A percentile compares a stretch with the other conserved stretches of the same genome.
These are phyloP conservation scores for Talaromyces sp. DNA, from an alignment of 2,329 filamentous ascomycete genomes.

Conservation along the genomic window DNA sequence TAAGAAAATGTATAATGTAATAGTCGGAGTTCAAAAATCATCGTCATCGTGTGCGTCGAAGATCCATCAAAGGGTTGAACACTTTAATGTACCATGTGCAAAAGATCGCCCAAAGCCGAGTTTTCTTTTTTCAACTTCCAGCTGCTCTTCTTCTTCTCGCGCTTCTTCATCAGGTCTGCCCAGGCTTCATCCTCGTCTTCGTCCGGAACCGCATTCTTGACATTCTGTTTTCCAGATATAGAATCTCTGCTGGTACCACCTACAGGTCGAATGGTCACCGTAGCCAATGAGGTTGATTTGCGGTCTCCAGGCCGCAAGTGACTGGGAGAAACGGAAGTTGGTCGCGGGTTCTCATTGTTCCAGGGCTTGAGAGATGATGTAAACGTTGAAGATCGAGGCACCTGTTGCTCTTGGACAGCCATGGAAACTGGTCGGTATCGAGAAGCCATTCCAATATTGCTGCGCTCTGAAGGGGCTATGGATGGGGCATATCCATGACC, in stretches of 20 bases:
- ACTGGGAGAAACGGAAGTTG: conserved; percentile 26
- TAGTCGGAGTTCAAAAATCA: conserved; percentile 6
- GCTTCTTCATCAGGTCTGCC: conserved; percentile 52
- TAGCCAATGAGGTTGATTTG: conserved; percentile 31
- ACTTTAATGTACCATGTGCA: conserved; percentile 34
- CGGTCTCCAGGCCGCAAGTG: conserved; percentile 25
- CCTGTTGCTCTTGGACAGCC: conserved; percentile 42
- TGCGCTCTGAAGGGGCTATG: conserved; percentile 92
- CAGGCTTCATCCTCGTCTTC: conserved; percentile 52
- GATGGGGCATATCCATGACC: conserved; percentile 72
- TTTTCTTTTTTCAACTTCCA: conserved; percentile 47
- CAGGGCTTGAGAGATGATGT: conserved; percentile 38
- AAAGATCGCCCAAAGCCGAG: conserved; percentile 37
- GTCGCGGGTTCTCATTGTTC: conserved; percentile 37
- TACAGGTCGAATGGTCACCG: conserved; percentile 32
- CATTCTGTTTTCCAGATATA: conserved; percentile 20
- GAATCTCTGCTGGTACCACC: conserved; percentile 27
- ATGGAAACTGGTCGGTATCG: conserved; percentile 88
- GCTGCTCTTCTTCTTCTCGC: conserved; percentile 50
- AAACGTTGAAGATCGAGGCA: conserved; percentile 32
- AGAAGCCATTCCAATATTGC: conserved; percentile 84
- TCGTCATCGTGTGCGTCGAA: neutral
- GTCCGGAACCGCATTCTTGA: conserved; percentile 36
- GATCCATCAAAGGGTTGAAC: neutral
- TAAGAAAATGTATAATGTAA: conserved; percentile 6